A percentile compares a stretch with the other conserved stretches of the same genome.
phyloP scores from a whole-genome alignment of 139 green algal species.

The Choricystis sp. region DNA sequence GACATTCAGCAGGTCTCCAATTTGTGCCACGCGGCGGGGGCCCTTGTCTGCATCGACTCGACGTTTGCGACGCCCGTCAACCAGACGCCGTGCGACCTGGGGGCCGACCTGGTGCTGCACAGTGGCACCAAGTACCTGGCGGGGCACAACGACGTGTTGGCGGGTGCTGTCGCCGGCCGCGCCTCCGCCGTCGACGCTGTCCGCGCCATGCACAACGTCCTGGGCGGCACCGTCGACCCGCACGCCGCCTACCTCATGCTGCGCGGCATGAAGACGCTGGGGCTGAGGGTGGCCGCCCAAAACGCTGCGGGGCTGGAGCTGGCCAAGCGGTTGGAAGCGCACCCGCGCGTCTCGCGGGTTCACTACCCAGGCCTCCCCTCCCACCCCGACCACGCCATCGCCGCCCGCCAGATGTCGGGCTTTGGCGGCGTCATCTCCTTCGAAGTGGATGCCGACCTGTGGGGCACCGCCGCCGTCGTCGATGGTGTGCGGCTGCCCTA shows the following conservation, averaged over 20 bases:
- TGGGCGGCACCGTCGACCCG: slow-evolving; percentile 91
- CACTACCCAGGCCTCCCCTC: slow-evolving; percentile 67
- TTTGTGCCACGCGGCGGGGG: slow-evolving; percentile 56
- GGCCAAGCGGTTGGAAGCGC: slow-evolving; percentile 53
- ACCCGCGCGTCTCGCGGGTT: slow-evolving; percentile 48
- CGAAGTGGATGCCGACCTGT: slow-evolving; percentile 77
- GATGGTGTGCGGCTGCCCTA: slow-evolving; percentile 84
- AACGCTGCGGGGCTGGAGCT: slow-evolving; percentile 55
- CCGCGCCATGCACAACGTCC: slow-evolving; percentile 88
- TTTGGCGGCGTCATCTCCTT: slow-evolving; percentile 94
- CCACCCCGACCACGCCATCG: slow-evolving; percentile 91
- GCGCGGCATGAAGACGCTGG: slow-evolving; percentile 94
- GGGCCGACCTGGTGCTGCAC: slow-evolving; percentile 97
- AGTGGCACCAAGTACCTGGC: slow-evolving; percentile 96
- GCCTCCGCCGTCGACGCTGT: slow-evolving; percentile 62
- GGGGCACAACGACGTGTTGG: slow-evolving; percentile 97
- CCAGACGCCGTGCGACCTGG: slow-evolving; percentile 52
- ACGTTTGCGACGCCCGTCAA: slow-evolving; percentile 96
- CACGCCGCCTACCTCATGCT: slow-evolving; percentile 93
- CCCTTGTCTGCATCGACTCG: slow-evolving; percentile 82
- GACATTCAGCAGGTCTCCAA: slow-evolving; percentile 70
- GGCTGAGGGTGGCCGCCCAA: slow-evolving; percentile 72
- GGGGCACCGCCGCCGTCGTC: slow-evolving; percentile 78
- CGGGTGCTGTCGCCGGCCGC: slow-evolving; percentile 60
- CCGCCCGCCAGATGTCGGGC: slow-evolving; percentile 76